Percentiles rank a stretch among this genome's conserved stretches.
Evolutionary conservation across 2,329 filamentous ascomycete species (phyloP).

Genomic region (Clarireedia sp.): DNA sequence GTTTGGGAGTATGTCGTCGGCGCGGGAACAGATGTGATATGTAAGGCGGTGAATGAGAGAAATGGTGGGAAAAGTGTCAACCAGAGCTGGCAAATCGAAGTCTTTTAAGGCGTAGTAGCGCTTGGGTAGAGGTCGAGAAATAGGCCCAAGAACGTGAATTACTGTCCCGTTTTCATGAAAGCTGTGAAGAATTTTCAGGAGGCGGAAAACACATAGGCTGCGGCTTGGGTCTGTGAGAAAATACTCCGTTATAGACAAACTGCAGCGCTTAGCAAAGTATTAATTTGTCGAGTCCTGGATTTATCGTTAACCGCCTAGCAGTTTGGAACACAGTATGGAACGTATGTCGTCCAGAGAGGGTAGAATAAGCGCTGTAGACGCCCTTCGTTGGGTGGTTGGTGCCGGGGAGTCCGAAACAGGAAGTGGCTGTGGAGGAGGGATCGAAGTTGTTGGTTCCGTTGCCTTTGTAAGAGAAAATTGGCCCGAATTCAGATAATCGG

Average conservation of each 20-base stretch:
- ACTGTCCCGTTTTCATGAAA: not conserved
- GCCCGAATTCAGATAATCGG: conserved; percentile 1
- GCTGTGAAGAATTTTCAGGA: not conserved
- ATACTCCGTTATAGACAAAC: not conserved
- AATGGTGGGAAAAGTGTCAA: not conserved
- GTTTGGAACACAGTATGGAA: not conserved
- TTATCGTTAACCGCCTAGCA: no score
- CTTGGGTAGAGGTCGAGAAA: not conserved
- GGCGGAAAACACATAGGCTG: conserved; percentile 2
- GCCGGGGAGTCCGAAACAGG: not conserved
- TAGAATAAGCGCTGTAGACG: conserved; percentile 1
- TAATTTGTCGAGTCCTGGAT: no score
- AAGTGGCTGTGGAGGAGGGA: not conserved
- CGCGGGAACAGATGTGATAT: not conserved
- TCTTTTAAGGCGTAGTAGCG: not conserved
- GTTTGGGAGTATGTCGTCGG: no score
- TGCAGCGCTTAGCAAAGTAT: not conserved
- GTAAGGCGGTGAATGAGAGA: not conserved
- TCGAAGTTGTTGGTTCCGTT: conserved; percentile 1
- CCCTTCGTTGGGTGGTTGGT: not conserved
- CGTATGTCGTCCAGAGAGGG: conserved; percentile 4
- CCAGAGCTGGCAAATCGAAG: not conserved
- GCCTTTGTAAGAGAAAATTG: not conserved
- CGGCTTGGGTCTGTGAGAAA: not conserved
- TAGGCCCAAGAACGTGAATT: not conserved